Conservation (phyloP, 1,139 yeast genomes). For the Pneumocystis murina region DNA sequence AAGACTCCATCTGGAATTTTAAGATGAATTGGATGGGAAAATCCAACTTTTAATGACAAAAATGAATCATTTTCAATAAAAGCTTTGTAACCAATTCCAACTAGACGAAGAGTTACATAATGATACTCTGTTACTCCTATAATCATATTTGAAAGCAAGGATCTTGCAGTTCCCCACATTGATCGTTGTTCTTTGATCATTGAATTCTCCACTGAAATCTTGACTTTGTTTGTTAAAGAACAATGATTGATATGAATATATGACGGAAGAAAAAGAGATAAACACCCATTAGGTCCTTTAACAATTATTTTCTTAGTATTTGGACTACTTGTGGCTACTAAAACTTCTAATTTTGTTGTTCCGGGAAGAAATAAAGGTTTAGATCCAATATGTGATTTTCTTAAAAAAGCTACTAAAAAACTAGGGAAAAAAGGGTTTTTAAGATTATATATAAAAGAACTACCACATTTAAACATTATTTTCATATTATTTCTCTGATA, state of each 20-base stretch:
- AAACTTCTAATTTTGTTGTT: not conserved
- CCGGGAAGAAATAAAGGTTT: not conserved
- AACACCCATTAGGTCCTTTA: not conserved
- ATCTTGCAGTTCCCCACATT: constrained; percentile 92
- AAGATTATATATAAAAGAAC: not conserved
- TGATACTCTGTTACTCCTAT: constrained; percentile 90
- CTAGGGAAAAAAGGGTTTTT: not conserved
- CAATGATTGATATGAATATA: not conserved
- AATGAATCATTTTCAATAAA: constrained; percentile 39
- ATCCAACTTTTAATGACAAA: constrained; percentile 22
- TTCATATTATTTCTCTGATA: not conserved
- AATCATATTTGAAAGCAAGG: constrained; percentile 60
- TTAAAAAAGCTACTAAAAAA: not conserved
- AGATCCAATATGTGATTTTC: not conserved
- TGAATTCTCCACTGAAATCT: constrained; percentile 37
- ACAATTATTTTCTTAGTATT: not conserved
- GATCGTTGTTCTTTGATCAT: constrained; percentile 55
- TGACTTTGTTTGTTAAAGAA: constrained; percentile 8
- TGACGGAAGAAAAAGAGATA: not conserved
- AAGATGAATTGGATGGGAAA: constrained; percentile 15
- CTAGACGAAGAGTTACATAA: constrained; percentile 69
- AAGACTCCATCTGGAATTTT: constrained; percentile 60
- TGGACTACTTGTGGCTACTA: too few species aligned
- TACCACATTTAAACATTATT: not conserved
- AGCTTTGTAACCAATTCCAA: constrained; percentile 96